Evolutionary conservation across 2,329 filamentous ascomycete genomes (phyloP).

Genomic region (Apiospora aurea): DNA sequence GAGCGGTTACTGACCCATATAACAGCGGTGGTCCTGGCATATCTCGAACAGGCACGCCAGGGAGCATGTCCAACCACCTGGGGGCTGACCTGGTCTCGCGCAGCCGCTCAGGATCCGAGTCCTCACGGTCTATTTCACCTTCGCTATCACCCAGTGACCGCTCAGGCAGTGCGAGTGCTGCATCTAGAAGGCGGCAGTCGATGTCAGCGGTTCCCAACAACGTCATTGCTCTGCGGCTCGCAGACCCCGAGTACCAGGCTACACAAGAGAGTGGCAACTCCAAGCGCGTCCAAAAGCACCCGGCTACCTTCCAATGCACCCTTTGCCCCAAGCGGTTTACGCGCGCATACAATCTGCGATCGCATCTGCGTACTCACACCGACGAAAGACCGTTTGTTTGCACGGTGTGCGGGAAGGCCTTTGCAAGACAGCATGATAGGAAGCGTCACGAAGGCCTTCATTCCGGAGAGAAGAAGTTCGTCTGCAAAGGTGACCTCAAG

Average conservation of each 20-base stretch:
- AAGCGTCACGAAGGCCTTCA: slow-evolving; percentile 97
- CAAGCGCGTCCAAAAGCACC: slow-evolving; percentile 95
- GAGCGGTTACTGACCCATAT: slow-evolving; percentile 67
- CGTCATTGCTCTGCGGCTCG: slow-evolving; percentile 84
- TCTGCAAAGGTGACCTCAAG: slow-evolving; percentile 91
- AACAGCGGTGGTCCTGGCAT: slow-evolving; percentile 54
- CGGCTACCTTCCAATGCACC: slow-evolving; percentile 93
- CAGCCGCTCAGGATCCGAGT: slow-evolving; percentile 51
- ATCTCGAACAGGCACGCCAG: slow-evolving; percentile 48
- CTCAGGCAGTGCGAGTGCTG: slow-evolving; percentile 52
- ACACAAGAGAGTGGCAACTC: slow-evolving; percentile 65
- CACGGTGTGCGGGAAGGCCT: slow-evolving; percentile 95
- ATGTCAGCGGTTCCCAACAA: slow-evolving; percentile 69
- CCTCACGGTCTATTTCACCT: slow-evolving; percentile 57
- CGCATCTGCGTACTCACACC: slow-evolving; percentile 93
- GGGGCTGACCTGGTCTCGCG: slow-evolving; percentile 51
- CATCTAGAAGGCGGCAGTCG: slow-evolving; percentile 64
- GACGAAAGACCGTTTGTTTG: slow-evolving; percentile 98
- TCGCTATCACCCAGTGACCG: slow-evolving; percentile 62
- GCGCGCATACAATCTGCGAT: slow-evolving; percentile 93
- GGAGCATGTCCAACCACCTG: slow-evolving; percentile 58
- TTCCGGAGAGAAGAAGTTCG: slow-evolving; percentile 97
- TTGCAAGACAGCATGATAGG: slow-evolving; percentile 94
- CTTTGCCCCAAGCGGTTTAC: slow-evolving; percentile 97
- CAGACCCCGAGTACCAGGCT: slow-evolving; percentile 83